These are phyloP conservation scores for Phytopythium vexans DNA, from an alignment of 352 stramenopile genomes.

Conservation along the genomic window DNA sequence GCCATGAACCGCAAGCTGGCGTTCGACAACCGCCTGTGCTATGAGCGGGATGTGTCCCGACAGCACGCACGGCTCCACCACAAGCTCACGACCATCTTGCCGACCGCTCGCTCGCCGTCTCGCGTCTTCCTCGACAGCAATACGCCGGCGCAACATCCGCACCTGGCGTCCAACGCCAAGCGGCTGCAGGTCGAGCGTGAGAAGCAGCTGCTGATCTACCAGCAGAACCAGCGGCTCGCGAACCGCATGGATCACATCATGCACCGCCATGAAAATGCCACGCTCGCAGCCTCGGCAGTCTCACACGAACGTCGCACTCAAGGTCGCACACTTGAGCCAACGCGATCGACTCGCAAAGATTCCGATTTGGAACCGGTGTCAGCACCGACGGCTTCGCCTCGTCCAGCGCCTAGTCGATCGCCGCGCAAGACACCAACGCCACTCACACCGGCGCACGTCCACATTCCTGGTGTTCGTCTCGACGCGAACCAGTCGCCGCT, in stretches of 20 bases:
- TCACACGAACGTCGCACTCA: conserved; percentile 1
- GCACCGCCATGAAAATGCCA: conserved; percentile 55
- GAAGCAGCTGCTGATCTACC: conserved; percentile 53
- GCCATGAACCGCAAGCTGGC: conserved; percentile 72
- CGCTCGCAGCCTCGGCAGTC: conserved; percentile 23
- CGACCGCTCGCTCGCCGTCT: conserved; percentile 58
- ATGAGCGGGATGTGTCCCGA: conserved; percentile 66
- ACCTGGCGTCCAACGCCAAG: conserved; percentile 58
- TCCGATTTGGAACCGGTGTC: not conserved
- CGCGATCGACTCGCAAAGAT: not conserved
- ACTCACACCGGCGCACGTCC: conserved; percentile 47
- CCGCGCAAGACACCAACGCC: conserved; percentile 13
- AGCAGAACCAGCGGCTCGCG: conserved; percentile 67
- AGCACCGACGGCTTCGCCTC: not conserved
- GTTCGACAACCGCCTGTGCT: conserved; percentile 83
- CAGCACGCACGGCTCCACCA: conserved; percentile 62
- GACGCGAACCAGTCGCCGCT: conserved; percentile 65
- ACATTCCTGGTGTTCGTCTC: conserved; percentile 69
- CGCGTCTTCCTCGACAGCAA: conserved; percentile 63
- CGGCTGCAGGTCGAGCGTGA: conserved; percentile 58
- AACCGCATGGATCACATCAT: conserved; percentile 74
- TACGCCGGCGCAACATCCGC: conserved; percentile 30
- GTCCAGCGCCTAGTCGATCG: not conserved
- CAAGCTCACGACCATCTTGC: conserved; percentile 58
- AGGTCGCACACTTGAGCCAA: not conserved